A percentile compares a stretch with the other conserved stretches of the same genome.
Conservation (phyloP, 257 asterid genomes). For the Eustoma russellianum region DNA sequence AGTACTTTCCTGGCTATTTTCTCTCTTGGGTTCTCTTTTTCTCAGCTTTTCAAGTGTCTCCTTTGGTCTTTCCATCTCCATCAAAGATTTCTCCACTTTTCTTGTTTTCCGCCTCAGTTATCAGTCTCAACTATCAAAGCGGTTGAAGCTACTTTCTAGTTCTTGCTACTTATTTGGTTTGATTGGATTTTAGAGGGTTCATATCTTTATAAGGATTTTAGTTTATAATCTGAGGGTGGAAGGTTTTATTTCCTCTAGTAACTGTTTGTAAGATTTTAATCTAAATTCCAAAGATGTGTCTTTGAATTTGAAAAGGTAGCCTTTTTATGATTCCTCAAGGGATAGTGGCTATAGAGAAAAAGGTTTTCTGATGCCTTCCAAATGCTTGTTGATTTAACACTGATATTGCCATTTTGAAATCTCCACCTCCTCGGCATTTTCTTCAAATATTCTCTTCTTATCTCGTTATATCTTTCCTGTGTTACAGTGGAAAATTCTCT, state of each 20-base stretch:
- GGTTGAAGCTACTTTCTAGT: no score
- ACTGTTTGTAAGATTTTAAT: conserved; percentile 2
- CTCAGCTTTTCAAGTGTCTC: no score
- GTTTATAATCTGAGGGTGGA: conserved; percentile 4
- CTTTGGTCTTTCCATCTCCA: no score
- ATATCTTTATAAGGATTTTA: conserved; percentile 28
- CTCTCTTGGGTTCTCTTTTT: conserved; percentile 6
- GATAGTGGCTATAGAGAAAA: conserved; percentile 37
- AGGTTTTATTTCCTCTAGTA: conserved; percentile 11
- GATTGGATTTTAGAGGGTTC: conserved; percentile 12
- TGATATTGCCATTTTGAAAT: conserved; percentile 38
- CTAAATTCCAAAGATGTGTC: conserved; percentile 22
- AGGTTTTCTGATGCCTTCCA: conserved; percentile 67
- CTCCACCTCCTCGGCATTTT: conserved; percentile 22
- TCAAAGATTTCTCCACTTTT: no score
- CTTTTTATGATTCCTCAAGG: conserved; percentile 60
- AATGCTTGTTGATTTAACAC: conserved; percentile 56
- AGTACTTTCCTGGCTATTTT: conserved; percentile 8
- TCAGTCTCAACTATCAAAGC: no score
- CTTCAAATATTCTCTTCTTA: no score
- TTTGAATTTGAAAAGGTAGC: conserved; percentile 34
- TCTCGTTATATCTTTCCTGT: no score
- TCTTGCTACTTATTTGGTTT: no score
- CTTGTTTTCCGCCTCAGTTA: no score
- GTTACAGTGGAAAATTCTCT: no score